Evolutionary conservation across 2,329 filamentous ascomycete species (phyloP).

Genomic region (Trichoderma koningiopsis): DNA sequence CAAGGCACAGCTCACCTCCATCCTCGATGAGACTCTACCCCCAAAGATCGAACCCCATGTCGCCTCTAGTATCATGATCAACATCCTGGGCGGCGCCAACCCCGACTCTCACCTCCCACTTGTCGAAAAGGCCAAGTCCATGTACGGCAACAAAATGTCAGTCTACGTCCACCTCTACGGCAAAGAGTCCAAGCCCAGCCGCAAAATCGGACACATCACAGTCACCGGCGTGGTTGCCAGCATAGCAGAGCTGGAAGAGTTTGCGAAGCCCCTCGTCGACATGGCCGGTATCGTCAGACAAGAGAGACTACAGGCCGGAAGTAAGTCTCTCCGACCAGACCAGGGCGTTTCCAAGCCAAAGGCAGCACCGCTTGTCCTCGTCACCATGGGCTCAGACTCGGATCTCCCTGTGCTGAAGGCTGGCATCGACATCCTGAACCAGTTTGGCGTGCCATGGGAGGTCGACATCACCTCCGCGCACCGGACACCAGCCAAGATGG

Average conservation of each 20-base stretch:
- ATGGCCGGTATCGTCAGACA: conserved; percentile 61
- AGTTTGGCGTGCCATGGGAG: conserved; percentile 73
- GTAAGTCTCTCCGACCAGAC: conserved; percentile 42
- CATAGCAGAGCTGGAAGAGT: conserved; percentile 57
- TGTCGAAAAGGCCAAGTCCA: conserved; percentile 48
- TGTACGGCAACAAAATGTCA: conserved; percentile 50
- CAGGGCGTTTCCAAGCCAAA: conserved; percentile 27
- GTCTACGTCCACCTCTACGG: conserved; percentile 83
- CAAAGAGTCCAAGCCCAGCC: conserved; percentile 81
- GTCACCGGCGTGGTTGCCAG: conserved; percentile 69
- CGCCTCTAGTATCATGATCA: conserved; percentile 73
- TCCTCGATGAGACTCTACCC: conserved; percentile 67
- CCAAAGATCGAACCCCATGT: conserved; percentile 60
- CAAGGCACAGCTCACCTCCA: conserved; percentile 83
- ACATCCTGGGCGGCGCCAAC: conserved; percentile 72
- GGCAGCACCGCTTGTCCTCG: conserved; percentile 63
- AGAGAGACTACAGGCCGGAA: conserved; percentile 51
- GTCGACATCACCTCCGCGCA: conserved; percentile 79
- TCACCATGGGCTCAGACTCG: conserved; percentile 84
- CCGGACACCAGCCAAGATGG: conserved; percentile 72
- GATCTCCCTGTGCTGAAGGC: conserved; percentile 69
- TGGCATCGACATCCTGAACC: conserved; percentile 65
- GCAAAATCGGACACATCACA: conserved; percentile 96
- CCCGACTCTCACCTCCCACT: conserved; percentile 62
- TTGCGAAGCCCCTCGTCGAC: conserved; percentile 69